Evolutionary conservation across 208 protist genomes (phyloP), one percentile per base, ranked within the genome.

Genomic region (Leishmania mexicana): DNA sequence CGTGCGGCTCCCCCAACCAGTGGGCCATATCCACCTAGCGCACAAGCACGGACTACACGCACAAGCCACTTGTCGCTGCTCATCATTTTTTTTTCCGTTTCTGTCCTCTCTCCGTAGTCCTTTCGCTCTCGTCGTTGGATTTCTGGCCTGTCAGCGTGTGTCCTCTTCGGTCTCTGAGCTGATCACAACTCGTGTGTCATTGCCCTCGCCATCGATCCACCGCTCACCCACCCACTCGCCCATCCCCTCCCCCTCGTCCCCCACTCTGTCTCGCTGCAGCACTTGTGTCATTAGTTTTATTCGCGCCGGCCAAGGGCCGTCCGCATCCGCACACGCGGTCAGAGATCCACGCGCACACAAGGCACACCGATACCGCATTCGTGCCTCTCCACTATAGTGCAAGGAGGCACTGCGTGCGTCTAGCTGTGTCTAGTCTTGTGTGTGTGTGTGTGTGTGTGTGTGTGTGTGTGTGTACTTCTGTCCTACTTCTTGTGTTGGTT

Each of bases 381-480:
- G 28, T 67, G 62, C 24, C 28, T 38, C 31, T 31, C 58, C 10
- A 40, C 62, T 67, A 24, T n/a, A 35, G 62, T 21, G 62, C 62
- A 24, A 21, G 62, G 31, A 42, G 24, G 47, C 73, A 28, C 19
- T 40, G 68, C 47, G 45, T 24, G 58, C 28, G 54, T 58, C 54
- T 58, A 58, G 54, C 58, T 28, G 58, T 76, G 31, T 62, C 31
- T 73, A 17, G 38, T 28, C 28, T 7, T 72, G 67, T 60, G 47
- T 79, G 58, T 58, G 31, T 67, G 21, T n/a, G 19, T 64, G 28
- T 78, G 47, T 45, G 58, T 78, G 17, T 79, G 80, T 68, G 70
- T 73, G 51, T 11, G 51, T 54, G 24, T n/a, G 57, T 74, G 51
- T 28, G 19, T 40, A 78, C 53, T 78, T 78, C 7, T 74, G 21